A percentile compares a stretch with the other conserved stretches of the same genome.
phyloP scores from a whole-genome alignment of 495 filamentous ascomycete genomes.

The Parachaetomium inaequale region DNA sequence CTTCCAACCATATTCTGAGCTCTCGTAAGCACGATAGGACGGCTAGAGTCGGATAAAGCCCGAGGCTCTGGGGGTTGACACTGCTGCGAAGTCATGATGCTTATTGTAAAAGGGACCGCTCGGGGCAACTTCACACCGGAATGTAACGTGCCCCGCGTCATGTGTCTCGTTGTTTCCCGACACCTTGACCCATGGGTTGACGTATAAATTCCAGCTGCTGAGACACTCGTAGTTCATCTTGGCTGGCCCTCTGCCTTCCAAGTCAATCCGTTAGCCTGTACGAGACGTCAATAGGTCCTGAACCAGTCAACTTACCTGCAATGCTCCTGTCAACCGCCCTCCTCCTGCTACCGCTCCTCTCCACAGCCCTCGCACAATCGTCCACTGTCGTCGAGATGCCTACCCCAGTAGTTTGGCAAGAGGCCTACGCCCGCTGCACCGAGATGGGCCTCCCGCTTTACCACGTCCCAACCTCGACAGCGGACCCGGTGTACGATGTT shows the following conservation, averaged over 20 bases:
- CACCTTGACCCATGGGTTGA: no score
- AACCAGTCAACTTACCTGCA: neutral
- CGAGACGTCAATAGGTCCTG: neutral
- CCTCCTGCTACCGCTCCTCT: neutral
- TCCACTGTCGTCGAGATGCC: neutral
- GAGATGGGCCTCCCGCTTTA: neutral
- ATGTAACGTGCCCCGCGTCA: neutral
- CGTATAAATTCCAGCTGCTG: neutral
- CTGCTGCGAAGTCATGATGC: no score
- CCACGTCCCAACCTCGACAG: neutral
- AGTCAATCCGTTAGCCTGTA: no score
- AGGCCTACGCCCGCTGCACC: neutral
- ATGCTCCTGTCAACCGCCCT: neutral
- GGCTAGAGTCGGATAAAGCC: no score
- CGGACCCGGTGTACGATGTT: conserved; percentile 1
- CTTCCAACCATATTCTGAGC: no score
- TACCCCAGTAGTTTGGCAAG: neutral
- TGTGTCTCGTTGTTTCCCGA: neutral
- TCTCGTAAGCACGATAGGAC: no score
- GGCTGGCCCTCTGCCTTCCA: no score
- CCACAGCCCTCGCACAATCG: neutral
- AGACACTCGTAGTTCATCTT: neutral
- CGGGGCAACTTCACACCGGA: neutral
- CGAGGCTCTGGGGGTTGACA: no score
- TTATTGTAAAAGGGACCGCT: neutral